Percentiles rank a stretch among this genome's conserved stretches.
phyloP scores from a whole-genome alignment of 306 rosid genomes.

The Cicer cuneatum region DNA sequence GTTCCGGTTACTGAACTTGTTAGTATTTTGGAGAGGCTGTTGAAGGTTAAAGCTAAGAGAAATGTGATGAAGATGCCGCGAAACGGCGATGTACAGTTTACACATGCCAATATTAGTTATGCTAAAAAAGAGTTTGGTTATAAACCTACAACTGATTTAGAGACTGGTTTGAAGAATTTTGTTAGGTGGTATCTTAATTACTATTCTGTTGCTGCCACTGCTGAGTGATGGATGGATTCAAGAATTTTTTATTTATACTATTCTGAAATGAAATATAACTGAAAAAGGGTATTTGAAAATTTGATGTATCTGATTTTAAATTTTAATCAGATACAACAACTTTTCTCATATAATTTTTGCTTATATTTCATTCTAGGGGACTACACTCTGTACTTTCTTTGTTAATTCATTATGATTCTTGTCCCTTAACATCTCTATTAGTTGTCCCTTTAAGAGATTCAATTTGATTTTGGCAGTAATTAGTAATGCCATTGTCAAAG shows the following conservation, averaged over 20 bases:
- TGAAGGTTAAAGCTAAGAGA: constrained; percentile 30
- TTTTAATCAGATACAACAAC: no score
- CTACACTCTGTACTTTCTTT: not conserved
- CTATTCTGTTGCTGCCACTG: constrained; percentile 13
- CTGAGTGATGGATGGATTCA: not conserved
- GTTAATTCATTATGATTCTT: constrained; percentile 47
- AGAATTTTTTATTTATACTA: not conserved
- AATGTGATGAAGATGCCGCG: constrained; percentile 15
- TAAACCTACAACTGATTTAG: constrained; percentile 5
- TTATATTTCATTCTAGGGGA: no score
- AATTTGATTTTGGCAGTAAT: not conserved
- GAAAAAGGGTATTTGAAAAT: no score
- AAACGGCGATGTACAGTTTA: constrained; percentile 31
- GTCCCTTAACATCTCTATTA: constrained; percentile 43
- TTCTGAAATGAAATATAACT: no score
- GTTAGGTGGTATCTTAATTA: constrained; percentile 28
- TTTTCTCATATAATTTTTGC: no score
- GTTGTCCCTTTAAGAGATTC: constrained; percentile 39
- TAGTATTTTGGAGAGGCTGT: constrained; percentile 23
- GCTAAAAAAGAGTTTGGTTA: constrained; percentile 13
- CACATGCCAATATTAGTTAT: constrained; percentile 25
- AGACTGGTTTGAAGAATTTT: constrained; percentile 30
- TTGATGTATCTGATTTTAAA: no score
- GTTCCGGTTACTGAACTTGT: constrained; percentile 22
- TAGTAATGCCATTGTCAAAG: constrained; percentile 39